Conservation (phyloP, 176 grass and related monocot species). For the Musa acuminata region DNA sequence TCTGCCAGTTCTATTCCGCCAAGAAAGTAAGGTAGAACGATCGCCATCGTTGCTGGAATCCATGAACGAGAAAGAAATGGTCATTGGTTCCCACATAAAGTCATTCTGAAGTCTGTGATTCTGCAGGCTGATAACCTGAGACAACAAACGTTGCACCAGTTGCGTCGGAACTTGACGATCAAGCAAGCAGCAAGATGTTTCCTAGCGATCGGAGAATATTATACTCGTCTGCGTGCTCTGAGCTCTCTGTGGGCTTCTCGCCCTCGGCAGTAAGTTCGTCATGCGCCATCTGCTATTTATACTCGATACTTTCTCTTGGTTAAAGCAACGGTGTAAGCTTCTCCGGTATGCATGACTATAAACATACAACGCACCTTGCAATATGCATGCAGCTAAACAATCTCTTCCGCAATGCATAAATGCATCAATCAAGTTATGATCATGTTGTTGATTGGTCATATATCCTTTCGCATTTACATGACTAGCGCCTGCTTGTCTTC, state of each 20-base stretch:
- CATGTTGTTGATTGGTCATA: no score
- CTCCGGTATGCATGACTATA: no score
- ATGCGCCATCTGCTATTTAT: neutral
- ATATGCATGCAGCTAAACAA: no score
- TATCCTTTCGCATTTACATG: neutral
- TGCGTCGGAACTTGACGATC: constrained; percentile 61
- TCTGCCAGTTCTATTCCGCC: no score
- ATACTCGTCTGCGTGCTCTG: constrained; percentile 68
- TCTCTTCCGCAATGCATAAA: no score
- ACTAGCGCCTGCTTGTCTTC: neutral
- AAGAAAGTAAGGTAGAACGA: no score
- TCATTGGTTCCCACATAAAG: no score
- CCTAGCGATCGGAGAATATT: constrained; percentile 85
- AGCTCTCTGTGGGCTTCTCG: constrained; percentile 86
- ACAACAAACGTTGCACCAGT: constrained; percentile 74
- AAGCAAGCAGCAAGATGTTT: constrained; percentile 71
- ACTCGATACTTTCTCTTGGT: neutral
- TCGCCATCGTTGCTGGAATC: no score
- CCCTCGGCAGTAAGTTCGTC: constrained; percentile 61
- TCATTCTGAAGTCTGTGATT: neutral
- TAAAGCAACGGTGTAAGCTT: neutral
- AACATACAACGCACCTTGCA: no score
- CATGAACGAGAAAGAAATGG: no score
- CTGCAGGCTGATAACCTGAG: constrained; percentile 84
- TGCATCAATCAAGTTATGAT: no score